Evolutionary conservation across 2,329 filamentous ascomycete genomes (phyloP), one percentile per base, ranked within the genome.

Genomic region (Pseudogymnoascus sp.): DNA sequence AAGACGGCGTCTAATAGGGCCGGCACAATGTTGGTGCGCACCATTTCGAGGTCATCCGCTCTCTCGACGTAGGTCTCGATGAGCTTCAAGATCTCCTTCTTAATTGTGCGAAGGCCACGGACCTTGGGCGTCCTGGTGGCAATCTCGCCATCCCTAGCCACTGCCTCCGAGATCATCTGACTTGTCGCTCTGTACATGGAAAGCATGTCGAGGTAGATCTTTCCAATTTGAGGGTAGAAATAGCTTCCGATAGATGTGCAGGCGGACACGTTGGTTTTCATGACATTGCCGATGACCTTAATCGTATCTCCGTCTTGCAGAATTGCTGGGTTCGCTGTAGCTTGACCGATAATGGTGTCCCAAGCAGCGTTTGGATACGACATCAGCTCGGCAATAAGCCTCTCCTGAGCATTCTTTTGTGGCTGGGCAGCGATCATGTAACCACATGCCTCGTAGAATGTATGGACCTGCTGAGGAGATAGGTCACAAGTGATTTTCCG

Each of bases 231-330:
- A 11, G 94, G 93, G 72, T 96, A 97, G 76, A 99, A 99, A 77
- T 97, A 99, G 61, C 91, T 87, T 35, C 95, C 94, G 63, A 99
- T 94, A 0, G 94, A 97, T 37, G 90, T 91, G 75, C 94, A 99
- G 37, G 94, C 94, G n/a, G 95, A 93, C 4, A 99, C 94, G 70
- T 99, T 99, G 0, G 94, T 99, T 83, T 99, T 99, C 94, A 99
- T 99, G 73, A 99, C 97, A 77, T 99, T 99, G 68, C 94, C 94
- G 66, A 99, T 92, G 68, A 99, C 88, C 80, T 99, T 99, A 79
- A 99, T 97, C 0, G 92, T 96, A 69, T 99, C 92, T 10, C 87
- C 81, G 71, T 97, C 92, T 74, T 97, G 91, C 11, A 99, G 81
- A 68, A 94, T 92, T 21, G 86, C 83, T 0, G 94, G 91, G 72